phyloP scores from a whole-genome alignment of 2,329 filamentous ascomycete genomes.

The Paradendryphiella salina region DNA sequence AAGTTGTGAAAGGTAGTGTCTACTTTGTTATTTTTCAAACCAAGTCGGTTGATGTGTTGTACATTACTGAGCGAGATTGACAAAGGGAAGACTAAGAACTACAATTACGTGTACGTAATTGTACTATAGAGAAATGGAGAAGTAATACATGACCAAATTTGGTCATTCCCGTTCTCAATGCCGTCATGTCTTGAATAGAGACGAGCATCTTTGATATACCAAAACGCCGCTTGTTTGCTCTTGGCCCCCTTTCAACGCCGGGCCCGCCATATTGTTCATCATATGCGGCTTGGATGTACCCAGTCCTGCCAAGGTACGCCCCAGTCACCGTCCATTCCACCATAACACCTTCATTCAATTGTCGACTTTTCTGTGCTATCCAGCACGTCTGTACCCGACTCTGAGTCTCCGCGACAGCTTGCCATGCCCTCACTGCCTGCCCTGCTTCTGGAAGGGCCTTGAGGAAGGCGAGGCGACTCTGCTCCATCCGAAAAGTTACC shows the following conservation, averaged over 20 bases:
- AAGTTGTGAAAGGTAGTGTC: slow-evolving; percentile 26
- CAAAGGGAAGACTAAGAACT: slow-evolving; percentile 8
- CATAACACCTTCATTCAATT: slow-evolving; percentile 9
- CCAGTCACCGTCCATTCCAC: background rate
- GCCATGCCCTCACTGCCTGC: slow-evolving; percentile 8
- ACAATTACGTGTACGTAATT: slow-evolving; percentile 11
- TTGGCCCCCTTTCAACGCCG: slow-evolving; percentile 4
- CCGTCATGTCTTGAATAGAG: slow-evolving; percentile 4
- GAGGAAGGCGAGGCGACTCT: slow-evolving; percentile 17
- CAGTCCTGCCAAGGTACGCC: slow-evolving; percentile 3
- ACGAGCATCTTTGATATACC: slow-evolving; percentile 2
- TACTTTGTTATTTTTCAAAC: background rate
- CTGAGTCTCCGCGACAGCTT: slow-evolving; percentile 5
- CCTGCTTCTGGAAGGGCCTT: slow-evolving; percentile 12
- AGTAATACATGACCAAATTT: slow-evolving; percentile 1
- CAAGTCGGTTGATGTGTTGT: background rate
- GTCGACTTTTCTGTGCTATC: slow-evolving; percentile 18
- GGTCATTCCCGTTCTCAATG: slow-evolving; percentile 1
- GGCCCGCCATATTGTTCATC: slow-evolving; percentile 1
- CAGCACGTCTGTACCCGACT: slow-evolving; percentile 7
- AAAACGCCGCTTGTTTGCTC: slow-evolving; percentile 3
- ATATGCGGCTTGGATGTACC: background rate
- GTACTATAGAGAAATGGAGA: slow-evolving; percentile 2
- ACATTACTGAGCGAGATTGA: background rate
- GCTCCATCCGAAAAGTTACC: slow-evolving; percentile 26